Evolutionary conservation across 139 green algal species (phyloP), one percentile per base, ranked within the genome.

Genomic region (Chlorokybus atmophyticus): DNA sequence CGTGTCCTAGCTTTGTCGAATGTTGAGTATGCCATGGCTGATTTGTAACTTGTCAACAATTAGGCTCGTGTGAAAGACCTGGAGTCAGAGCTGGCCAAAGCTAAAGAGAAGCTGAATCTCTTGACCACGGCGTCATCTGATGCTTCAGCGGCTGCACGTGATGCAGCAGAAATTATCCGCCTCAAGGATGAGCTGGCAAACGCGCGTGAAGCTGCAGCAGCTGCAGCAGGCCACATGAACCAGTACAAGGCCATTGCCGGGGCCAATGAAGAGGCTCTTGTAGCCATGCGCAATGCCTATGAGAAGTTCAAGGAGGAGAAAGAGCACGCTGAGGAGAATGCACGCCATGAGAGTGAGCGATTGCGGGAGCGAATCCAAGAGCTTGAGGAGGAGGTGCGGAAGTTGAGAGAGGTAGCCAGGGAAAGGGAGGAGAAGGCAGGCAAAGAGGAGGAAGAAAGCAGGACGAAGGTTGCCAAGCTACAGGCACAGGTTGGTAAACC

Each of bases 181-280:
- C 35, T 44, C 35, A 44, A 44, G 14, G 35, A 44, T 14, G 35
- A 44, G 10, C 35, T 44, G 35, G 10, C 35, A 10, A 44, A 10
- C 10, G 35, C 35, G 35, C 35, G 14, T 10, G 35, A 44, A 14
- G 35, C 10, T 14, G 35, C 35, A 14, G 35, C 35, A 10, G 35
- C 35, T 10, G 10, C 14, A 14, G 10, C 10, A 44, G 10, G 35
- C 10, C 35, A 44, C 35, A 14, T 44, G 35, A 14, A 44, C 35
- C 35, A 67, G 59, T 67, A 67, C 42, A 67, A 67, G 32, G 4
- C 19, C 10, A 68, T 68, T 40, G 50, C 52, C 2, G 27, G 42
- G 14, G 32, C 60, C 28, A 68, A 68, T 38, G 60, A 68, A 44
- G 60, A 62, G 24, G 52, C 44, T 7, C 41, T 63, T 4, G 17